Evolutionary conservation across 2,329 filamentous ascomycete species (phyloP).

Genomic region (Trichoderma citrinoviride): DNA sequence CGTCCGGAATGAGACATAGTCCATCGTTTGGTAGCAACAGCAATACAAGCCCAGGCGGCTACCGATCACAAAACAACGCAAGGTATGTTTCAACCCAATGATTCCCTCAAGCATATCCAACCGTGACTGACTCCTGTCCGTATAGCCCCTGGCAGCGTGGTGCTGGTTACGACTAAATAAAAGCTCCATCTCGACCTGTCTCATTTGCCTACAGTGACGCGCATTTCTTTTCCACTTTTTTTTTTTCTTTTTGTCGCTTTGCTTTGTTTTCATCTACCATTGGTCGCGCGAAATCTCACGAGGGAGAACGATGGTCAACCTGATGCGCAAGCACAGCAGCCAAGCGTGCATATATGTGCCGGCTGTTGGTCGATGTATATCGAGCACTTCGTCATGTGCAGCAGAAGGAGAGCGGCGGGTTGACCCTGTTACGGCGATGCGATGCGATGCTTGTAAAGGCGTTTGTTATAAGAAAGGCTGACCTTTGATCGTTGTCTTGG

Average conservation of each 20-base stretch:
- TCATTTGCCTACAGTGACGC: conserved; percentile 9
- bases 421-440: conserved; percentile 10
- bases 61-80: conserved; percentile 40
- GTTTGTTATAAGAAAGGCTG: conserved; percentile 16
- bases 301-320: background rate
- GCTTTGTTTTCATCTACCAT: conserved; percentile 1
- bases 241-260: background rate
- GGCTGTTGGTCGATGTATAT: background rate
- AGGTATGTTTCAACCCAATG: conserved; percentile 33
- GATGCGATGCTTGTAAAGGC: conserved; percentile 16
- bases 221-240: background rate
- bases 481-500: conserved; percentile 14
- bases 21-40: conserved; percentile 1
- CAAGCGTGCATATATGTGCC: conserved; percentile 1
- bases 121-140: background rate
- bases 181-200: background rate
- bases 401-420: background rate
- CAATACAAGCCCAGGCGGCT: conserved; percentile 32
- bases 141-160: conserved; percentile 46
- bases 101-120: background rate
- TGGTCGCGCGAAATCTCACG: background rate
- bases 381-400: background rate
- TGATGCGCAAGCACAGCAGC: background rate
- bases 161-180: conserved; percentile 42
- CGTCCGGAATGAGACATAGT: conserved; percentile 21